Evolutionary conservation across 2,329 filamentous ascomycete genomes (phyloP), one percentile per base, ranked within the genome.

Genomic region (Lachnellula suecica): DNA sequence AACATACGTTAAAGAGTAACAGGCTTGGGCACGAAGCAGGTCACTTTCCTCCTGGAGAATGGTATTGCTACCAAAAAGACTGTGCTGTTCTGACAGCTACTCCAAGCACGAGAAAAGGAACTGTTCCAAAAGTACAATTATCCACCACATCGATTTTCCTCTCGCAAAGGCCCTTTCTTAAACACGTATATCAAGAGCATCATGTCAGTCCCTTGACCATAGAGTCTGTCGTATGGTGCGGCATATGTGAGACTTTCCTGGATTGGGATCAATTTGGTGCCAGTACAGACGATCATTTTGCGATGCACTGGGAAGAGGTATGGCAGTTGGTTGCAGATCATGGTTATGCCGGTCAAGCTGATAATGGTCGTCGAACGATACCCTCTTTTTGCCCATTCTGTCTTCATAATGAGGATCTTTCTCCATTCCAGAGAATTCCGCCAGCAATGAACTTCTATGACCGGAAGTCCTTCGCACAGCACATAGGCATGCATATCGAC

Each of bases 371-470:
- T 46, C 44, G 44, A 46, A 46, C 44, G 17, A 46, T 46, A 17
- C 44, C 44, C 29, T 46, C 23, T 25, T 46, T 46, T 34, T 46
- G 44, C 44, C 44, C 44, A 15, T 46, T 46, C 25, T 46, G 44
- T 25, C 44, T 46, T 35, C 44, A 46, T 19, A 23, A 46, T 17
- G 44, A 46, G 44, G 27, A 11, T 17, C 44, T 46, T 46, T 46
- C 24, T 10, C 44, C 44, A 43, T 8, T 23, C n/a, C n/a, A 8
- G 17, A 43, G 41, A 23, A 43, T 43, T 23, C 23, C 41, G 41
- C n/a, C 41, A 24, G 22, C 22, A 23, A 43, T 43, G 41, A 43
- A 43, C 23, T 29, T 29, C 27, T 29, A 29, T 29, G 27, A 29
- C 27, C 27, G 27, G 27, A 29, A 29, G 7, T 29, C 27, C 27